Evolutionary conservation across 768 basidiomycete genomes (phyloP), one percentile per base, ranked within the genome.

Genomic region (Tulasnella sp.): DNA sequence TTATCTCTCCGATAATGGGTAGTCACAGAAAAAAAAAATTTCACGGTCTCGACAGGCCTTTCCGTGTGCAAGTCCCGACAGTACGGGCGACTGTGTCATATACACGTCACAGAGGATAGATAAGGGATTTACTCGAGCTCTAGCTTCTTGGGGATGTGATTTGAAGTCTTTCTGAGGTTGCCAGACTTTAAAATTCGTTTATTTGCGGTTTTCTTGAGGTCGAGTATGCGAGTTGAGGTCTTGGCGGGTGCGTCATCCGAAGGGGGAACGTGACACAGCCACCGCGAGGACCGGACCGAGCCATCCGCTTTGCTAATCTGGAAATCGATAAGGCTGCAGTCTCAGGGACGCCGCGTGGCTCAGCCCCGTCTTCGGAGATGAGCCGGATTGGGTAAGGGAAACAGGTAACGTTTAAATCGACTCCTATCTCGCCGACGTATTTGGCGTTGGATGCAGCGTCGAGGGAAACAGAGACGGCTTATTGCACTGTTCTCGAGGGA

Each of bases 31-130:
- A 64, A 64, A 64, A 64, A 64, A 64, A 49, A 2, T 49, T 64
- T 64, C 58, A 64, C 58, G 58, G 58, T 64, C 58, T 64, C 58
- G 58, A 64, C 58, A 64, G 58, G 58, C 58, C 58, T 64, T 25
- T 64, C 25, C 58, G 58, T 64, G 58, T 64, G 29, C 9, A 6
- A 52, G 58, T 1, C 31, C 58, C 58, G 15, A 64, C 14, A 4
- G 12, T 64, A 11, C 58, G 58, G 58, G 31, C 58, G 25, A 64
- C 58, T 17, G 58, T 64, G 58, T 64, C 58, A 64, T 64, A 64
- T n/a, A 64, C 58, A 64, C 58, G 58, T 64, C 58, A 64, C 58
- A 34, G 58, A 29, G 29, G 58, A 64, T 29, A 64, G 58, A 64
- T 64, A 64, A 64, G 58, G 58, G 25, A 25, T 64, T 29, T 64